phyloP scores from a whole-genome alignment of 2,329 filamentous ascomycete species.

The Esteya vermicola region DNA sequence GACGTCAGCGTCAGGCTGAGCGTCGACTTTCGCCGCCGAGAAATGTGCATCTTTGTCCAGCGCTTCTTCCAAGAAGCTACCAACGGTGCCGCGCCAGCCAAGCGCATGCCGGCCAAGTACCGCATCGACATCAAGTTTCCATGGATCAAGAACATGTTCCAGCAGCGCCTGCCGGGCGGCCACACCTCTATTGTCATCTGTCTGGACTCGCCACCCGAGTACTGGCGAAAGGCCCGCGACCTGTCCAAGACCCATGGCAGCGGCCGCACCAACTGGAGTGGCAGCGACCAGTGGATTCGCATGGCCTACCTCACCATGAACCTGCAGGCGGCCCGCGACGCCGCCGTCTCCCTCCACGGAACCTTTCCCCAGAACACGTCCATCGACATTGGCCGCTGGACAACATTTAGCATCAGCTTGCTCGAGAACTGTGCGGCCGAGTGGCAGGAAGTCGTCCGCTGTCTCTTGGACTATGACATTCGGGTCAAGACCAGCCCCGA shows the following conservation, averaged over 20 bases:
- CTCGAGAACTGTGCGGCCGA: conserved; percentile 3
- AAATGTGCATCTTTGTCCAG: conserved; percentile 4
- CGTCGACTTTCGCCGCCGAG: conserved; percentile 4
- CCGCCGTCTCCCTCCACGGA: conserved; percentile 22
- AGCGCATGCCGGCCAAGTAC: conserved; percentile 14
- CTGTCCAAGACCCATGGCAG: conserved; percentile 18
- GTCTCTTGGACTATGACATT: conserved; percentile 63
- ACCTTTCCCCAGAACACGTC: conserved; percentile 19
- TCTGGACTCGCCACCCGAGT: conserved; percentile 32
- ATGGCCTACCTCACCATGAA: conserved; percentile 29
- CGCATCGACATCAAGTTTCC: conserved; percentile 29
- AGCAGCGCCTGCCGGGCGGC: conserved; percentile 17
- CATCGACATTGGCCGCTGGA: conserved; percentile 44
- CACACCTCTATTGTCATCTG: conserved; percentile 29
- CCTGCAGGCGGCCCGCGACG: conserved; percentile 15
- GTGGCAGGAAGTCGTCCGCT: conserved; percentile 30
- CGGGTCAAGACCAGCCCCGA: conserved; percentile 3
- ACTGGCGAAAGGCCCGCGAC: conserved; percentile 25
- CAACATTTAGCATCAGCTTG: conserved; percentile 35
- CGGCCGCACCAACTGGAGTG: conserved; percentile 21
- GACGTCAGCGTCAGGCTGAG: conserved; percentile 11
- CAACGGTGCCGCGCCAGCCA: too few relatives aligned
- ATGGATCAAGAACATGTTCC: conserved; percentile 29
- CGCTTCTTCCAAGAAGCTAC: conserved; percentile 2
- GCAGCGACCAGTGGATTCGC: conserved; percentile 32